Evolutionary conservation across 1,139 yeast genomes (phyloP), one percentile per base, ranked within the genome.

Genomic region (Pichia sp.): DNA sequence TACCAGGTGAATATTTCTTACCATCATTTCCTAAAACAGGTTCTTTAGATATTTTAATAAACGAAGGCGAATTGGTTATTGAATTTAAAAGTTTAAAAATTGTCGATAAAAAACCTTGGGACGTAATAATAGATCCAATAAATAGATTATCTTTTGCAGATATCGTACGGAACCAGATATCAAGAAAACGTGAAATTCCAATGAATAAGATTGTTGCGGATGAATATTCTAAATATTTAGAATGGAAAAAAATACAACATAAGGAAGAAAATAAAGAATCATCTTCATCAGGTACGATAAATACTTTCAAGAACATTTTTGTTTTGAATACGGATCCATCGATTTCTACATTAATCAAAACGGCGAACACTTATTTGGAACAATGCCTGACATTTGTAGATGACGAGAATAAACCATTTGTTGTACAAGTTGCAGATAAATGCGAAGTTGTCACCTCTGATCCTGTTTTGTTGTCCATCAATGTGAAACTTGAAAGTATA

Each of bases 371-470:
- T 40, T 64, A 56, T 39, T 53, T 64, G 32, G 66, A 63, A 38
- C 57, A 59, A 43, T 57, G 62, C 7, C 50, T 64, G 8, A 63
- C 67, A 0, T 63, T 55, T 44, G 44, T 55, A 4, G 65, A 63
- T 45, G 61, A 61, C 40, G 52, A 55, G 7, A 55, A 56, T 6
- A 39, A 52, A 7, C 61, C 67, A 2, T 46, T 45, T 30, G 67
- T 63, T 11, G 67, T 63, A 1, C 59, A 59, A 5, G 54, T 63
- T 2, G 49, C 47, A 32, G 65, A 63, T 29, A 54, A 56, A 5
- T 60, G 64, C 45, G 65, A 62, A 42, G 62, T 64, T 28, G 56
- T 64, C 28, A 63, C 66, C 7, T 57, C 64, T n/a, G 68, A 64
- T 45, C 68, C 68, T 1, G 56, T 64, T n/a, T 49, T 64, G 29